phyloP scores from a whole-genome alignment of 1,139 yeast species.

The Lipomyces yarrowii region DNA sequence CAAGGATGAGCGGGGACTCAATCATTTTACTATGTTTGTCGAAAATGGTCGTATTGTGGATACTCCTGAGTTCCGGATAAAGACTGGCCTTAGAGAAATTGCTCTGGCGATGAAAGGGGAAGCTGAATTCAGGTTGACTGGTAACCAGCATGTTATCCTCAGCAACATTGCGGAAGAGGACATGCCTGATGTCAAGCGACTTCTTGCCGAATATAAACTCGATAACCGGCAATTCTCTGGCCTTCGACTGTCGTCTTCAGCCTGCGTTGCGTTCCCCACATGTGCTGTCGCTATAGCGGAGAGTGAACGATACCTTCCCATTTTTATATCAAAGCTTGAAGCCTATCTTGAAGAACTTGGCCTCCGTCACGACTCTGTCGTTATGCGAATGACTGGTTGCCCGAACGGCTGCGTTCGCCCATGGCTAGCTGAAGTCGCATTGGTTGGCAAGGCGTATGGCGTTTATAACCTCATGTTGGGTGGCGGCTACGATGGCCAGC shows the following conservation, averaged over 20 bases:
- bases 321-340: constrained; percentile 77
- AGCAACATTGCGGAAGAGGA: constrained; percentile 73
- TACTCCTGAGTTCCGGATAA: constrained; percentile 89
- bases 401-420: constrained; percentile 99
- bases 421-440: constrained; percentile 95
- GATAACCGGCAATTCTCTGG: constrained; percentile 86
- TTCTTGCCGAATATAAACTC: constrained; percentile 73
- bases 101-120: constrained; percentile 66
- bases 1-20: constrained; percentile 80
- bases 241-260: constrained; percentile 85
- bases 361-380: constrained; percentile 88
- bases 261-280: constrained; percentile 98
- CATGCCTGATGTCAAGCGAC: constrained; percentile 59
- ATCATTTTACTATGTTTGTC: constrained; percentile 91
- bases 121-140: constrained; percentile 92
- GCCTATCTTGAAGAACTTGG: constrained; percentile 87
- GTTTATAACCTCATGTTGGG: constrained; percentile 94
- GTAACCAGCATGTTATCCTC: constrained; percentile 88
- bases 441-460: constrained; percentile 93
- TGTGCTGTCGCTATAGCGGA: constrained; percentile 99
- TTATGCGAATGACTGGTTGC: constrained; percentile 99
- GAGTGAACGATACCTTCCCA: constrained; percentile 92
- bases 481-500: constrained; percentile 93
- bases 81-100: constrained; percentile 78
- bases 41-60: constrained; percentile 98